Percentiles rank a stretch among this genome's conserved stretches.
Conservation (phyloP, 805 yeast species). For the Wickerhamiella sergipiensis region DNA sequence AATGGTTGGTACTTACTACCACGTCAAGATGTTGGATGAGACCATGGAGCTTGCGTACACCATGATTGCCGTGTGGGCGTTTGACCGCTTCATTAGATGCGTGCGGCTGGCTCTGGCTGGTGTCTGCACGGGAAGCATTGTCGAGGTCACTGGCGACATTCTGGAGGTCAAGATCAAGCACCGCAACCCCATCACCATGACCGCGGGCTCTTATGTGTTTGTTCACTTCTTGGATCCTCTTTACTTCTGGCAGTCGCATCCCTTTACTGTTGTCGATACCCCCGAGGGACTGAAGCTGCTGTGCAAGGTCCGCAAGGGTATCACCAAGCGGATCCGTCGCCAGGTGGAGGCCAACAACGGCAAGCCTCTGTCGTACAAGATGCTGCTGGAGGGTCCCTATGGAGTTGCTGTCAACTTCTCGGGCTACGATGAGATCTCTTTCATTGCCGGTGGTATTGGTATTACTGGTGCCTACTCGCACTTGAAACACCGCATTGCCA, state of each 20-base stretch:
- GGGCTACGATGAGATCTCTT: constrained; percentile 39
- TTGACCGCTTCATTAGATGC: constrained; percentile 40
- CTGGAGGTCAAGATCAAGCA: constrained; percentile 21
- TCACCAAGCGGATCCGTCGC: constrained; percentile 32
- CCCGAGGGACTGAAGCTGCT: constrained; percentile 3
- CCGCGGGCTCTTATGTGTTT: constrained; percentile 45
- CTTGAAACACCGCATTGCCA: constrained; percentile 17
- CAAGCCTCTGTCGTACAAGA: constrained; percentile 9
- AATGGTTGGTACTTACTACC: constrained; percentile 44
- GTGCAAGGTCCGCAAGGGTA: constrained; percentile 32
- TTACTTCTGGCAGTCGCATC: constrained; percentile 60
- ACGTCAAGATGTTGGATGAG: constrained; percentile 29
- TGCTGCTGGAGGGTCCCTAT: constrained; percentile 54
- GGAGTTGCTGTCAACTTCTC: constrained; percentile 39
- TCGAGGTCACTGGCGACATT: constrained; percentile 7
- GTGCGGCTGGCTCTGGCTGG: constrained; percentile 8
- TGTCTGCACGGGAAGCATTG: background rate
- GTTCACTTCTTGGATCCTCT: constrained; percentile 32
- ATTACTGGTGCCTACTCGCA: constrained; percentile 46
- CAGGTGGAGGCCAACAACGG: constrained; percentile 21
- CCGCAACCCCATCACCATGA: constrained; percentile 34
- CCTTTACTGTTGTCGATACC: constrained; percentile 36
- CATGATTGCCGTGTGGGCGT: constrained; percentile 48
- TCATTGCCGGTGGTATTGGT: constrained; percentile 67
- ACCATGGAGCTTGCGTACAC: constrained; percentile 39